Evolutionary conservation across 73 alveolate species (phyloP).

Genomic region (Symbiodinium natans): DNA sequence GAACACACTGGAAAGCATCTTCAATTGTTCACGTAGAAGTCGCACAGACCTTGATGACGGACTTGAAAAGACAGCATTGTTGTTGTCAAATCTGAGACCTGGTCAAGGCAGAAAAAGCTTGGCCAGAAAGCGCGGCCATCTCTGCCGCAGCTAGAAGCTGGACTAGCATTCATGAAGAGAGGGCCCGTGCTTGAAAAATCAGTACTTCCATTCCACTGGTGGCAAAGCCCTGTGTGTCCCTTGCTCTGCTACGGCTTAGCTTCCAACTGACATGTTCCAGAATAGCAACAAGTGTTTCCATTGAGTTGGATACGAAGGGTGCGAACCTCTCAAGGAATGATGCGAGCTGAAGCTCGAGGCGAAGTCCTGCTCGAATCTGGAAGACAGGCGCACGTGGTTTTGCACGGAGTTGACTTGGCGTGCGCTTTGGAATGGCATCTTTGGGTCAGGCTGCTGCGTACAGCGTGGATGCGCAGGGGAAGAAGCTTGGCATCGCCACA

Average conservation of each 20-base stretch:
- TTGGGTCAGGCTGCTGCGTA: neutral
- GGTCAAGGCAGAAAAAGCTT: neutral
- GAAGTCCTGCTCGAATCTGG: neutral
- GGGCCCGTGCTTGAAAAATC: neutral
- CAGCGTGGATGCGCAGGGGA: neutral
- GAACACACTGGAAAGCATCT: too few relatives aligned
- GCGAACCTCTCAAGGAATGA: conserved; percentile 66
- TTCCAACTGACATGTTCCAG: too few relatives aligned
- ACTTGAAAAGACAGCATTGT: too few relatives aligned
- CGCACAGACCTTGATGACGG: too few relatives aligned
- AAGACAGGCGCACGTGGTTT: neutral
- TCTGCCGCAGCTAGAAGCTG: neutral
- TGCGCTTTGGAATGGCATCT: too few relatives aligned
- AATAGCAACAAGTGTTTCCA: too few relatives aligned
- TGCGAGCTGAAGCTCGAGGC: conserved; percentile 60
- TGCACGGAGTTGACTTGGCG: neutral
- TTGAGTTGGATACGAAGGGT: too few relatives aligned
- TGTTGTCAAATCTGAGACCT: too few relatives aligned
- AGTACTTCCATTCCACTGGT: too few relatives aligned
- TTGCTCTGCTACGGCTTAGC: too few relatives aligned
- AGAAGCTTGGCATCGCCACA: neutral
- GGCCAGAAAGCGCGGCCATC: neutral
- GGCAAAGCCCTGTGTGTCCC: too few relatives aligned
- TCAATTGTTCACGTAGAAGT: too few relatives aligned
- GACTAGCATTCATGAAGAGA: neutral